Evolutionary conservation across 169 alveolate genomes (phyloP).

Genomic region (Plasmodium chabaudi): DNA sequence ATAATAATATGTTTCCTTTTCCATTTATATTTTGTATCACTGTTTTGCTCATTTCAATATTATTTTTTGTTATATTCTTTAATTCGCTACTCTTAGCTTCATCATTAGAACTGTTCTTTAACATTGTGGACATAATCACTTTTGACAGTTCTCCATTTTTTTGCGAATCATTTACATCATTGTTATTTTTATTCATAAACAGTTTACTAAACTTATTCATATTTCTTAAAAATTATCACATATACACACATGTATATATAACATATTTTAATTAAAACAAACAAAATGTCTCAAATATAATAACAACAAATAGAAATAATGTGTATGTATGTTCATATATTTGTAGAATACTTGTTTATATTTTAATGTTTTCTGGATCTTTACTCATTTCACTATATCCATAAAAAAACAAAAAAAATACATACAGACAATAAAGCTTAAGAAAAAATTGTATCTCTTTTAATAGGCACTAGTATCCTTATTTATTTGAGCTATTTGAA

Average conservation of each 20-base stretch:
- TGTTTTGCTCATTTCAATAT: constrained; percentile 16
- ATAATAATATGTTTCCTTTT: constrained; percentile 5
- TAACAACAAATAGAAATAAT: too few relatives aligned
- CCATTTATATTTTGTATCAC: constrained; percentile 1
- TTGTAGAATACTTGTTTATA: too few relatives aligned
- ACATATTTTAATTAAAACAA: too few relatives aligned
- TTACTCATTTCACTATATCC: too few relatives aligned
- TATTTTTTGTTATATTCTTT: constrained; percentile 5
- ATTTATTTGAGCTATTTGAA: neutral
- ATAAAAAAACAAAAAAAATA: neutral
- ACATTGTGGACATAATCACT: constrained; percentile 1
- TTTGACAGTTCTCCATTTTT: constrained; percentile 27
- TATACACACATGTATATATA: constrained; percentile 6
- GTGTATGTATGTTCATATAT: too few relatives aligned
- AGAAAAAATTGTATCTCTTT: too few relatives aligned
- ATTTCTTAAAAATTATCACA: constrained; percentile 2
- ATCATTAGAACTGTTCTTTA: constrained; percentile 6
- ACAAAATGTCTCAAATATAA: too few relatives aligned
- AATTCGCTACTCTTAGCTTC: neutral
- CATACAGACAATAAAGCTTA: neutral
- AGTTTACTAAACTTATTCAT: constrained; percentile 49
- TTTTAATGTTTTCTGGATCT: too few relatives aligned
- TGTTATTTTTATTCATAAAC: constrained; percentile 14
- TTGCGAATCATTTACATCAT: constrained; percentile 19
- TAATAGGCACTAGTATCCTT: neutral